Conservation (phyloP, 2,329 filamentous ascomycete species). For the Leptosphaerulina australis region DNA sequence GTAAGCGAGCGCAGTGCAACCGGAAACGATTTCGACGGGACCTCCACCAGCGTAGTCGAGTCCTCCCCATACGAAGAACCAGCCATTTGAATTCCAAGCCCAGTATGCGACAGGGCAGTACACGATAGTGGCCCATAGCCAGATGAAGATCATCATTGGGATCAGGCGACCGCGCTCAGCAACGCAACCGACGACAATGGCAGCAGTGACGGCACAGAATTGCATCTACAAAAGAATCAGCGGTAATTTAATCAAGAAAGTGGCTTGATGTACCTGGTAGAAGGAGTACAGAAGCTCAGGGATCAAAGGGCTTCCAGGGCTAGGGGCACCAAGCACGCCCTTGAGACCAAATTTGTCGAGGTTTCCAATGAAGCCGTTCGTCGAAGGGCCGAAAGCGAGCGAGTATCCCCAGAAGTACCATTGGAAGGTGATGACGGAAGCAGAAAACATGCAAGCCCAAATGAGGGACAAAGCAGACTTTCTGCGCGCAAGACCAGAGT, state of each 20-base stretch:
- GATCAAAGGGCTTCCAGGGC: constrained; percentile 84
- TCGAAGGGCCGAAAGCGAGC: constrained; percentile 83
- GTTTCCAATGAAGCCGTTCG: constrained; percentile 90
- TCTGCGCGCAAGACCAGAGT: constrained; percentile 94
- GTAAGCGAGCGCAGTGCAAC: constrained; percentile 91
- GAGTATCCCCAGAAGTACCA: constrained; percentile 99
- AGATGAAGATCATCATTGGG: constrained; percentile 92
- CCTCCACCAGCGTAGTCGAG: constrained; percentile 96
- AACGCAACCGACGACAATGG: constrained; percentile 88
- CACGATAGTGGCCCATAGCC: constrained; percentile 95
- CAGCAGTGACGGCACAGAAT: constrained; percentile 92
- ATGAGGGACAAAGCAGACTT: constrained; percentile 98
- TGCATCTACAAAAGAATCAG: constrained; percentile 70
- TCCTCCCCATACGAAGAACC: constrained; percentile 88
- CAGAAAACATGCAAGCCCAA: constrained; percentile 95
- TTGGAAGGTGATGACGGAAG: constrained; percentile 90
- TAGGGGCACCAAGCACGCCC: constrained; percentile 82
- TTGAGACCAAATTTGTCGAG: constrained; percentile 86
- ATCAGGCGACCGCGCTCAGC: constrained; percentile 93
- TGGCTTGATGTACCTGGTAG: constrained; percentile 71
- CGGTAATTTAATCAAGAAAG: not conserved
- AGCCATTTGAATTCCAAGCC: constrained; percentile 95
- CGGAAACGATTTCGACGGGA: constrained; percentile 95
- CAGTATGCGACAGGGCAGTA: constrained; percentile 97
- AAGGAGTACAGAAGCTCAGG: constrained; percentile 92